A percentile compares a stretch with the other conserved stretches of the same genome.
Evolutionary conservation across 2,329 filamentous ascomycete species (phyloP).

Genomic region (Aureobasidium subglaciale): DNA sequence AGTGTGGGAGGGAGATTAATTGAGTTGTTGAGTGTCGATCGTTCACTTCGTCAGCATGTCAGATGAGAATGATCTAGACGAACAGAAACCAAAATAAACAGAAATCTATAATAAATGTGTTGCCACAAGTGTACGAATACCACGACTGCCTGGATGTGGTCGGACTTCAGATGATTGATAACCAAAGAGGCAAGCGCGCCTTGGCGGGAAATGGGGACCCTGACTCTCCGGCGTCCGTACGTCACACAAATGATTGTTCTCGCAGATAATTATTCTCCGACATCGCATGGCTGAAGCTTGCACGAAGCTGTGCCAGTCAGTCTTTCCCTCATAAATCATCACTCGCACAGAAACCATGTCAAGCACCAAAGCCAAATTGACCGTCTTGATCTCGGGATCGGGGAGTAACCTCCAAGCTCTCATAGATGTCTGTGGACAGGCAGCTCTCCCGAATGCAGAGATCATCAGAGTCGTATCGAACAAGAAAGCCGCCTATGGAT

Average conservation of each 20-base stretch:
- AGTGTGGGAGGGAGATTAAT: not conserved
- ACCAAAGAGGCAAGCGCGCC: constrained; percentile 12
- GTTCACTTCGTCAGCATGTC: not conserved
- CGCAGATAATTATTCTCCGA: not conserved
- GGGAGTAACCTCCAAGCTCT: constrained; percentile 77
- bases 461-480: constrained; percentile 61
- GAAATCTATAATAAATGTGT: constrained; percentile 4
- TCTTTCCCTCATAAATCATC: not conserved
- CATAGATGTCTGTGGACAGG: constrained; percentile 50
- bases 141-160: constrained; percentile 10
- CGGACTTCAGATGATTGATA: constrained; percentile 7
- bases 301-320: not conserved
- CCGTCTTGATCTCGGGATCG: constrained; percentile 55
- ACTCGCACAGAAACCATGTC: constrained; percentile 2
- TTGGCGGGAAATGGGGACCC: constrained; percentile 7
- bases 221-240: not conserved
- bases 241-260: not conserved
- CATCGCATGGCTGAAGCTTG: not conserved
- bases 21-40: not conserved
- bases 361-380: constrained; percentile 19
- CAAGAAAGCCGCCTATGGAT: constrained; percentile 56
- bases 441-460: constrained; percentile 43
- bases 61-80: not conserved
- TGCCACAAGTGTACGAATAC: constrained; percentile 13
- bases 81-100: not conserved